These are phyloP conservation scores for Pseudogymnoascus destructans DNA, from an alignment of 2,329 filamentous ascomycete species.

Conservation along the genomic window DNA sequence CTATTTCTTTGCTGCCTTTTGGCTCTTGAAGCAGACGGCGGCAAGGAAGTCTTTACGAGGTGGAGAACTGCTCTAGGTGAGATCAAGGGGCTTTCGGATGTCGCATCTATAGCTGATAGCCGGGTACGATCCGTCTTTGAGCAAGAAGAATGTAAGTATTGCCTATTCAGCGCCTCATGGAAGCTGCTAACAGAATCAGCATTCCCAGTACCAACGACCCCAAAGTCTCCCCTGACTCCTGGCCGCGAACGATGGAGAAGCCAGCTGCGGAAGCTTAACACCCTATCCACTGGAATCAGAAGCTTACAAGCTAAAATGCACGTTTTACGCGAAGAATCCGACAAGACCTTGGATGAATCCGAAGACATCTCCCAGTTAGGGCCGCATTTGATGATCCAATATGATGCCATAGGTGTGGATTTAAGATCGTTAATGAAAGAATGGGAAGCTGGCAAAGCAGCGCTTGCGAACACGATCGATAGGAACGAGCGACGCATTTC, in stretches of 20 bases:
- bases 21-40: conserved; percentile 70
- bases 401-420: conserved; percentile 86
- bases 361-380: conserved; percentile 63
- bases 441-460: conserved; percentile 80
- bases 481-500: conserved; percentile 61
- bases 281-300: conserved; percentile 78
- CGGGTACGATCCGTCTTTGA: conserved; percentile 56
- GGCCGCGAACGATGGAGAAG: conserved; percentile 73
- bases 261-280: conserved; percentile 78
- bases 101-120: conserved; percentile 49
- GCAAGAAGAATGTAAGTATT: conserved; percentile 62
- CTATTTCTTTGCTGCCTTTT: conserved; percentile 81
- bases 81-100: conserved; percentile 50
- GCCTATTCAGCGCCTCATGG: neutral
- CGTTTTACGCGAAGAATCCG: conserved; percentile 79
- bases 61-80: conserved; percentile 70
- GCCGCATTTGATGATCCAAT: conserved; percentile 69
- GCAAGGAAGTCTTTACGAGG: conserved; percentile 59
- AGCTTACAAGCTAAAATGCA: conserved; percentile 92
- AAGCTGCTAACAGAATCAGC: conserved; percentile 28
- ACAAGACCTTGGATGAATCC: conserved; percentile 61
- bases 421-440: conserved; percentile 66
- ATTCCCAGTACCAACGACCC: conserved; percentile 41
- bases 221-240: conserved; percentile 51
- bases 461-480: conserved; percentile 69